phyloP scores from a whole-genome alignment of 257 asterid species.

The Solanum tarijense region DNA sequence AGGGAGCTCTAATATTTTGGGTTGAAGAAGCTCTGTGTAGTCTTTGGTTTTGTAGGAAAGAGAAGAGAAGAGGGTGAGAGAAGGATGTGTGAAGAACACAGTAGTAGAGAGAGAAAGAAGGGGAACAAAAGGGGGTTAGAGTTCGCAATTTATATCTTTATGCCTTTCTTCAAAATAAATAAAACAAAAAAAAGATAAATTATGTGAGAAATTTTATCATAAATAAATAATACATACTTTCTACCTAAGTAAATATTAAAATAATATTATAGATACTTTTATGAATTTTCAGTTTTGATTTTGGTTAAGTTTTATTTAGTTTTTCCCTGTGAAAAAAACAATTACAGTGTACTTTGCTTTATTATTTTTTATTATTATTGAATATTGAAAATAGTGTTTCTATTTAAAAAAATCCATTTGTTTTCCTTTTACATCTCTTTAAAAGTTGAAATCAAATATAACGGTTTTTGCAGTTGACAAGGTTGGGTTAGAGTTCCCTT shows the following conservation, averaged over 20 bases:
- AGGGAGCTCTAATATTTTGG: not conserved
- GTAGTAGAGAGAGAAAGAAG: not conserved
- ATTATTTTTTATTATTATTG: no score
- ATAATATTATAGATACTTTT: not conserved
- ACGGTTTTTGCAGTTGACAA: conserved; percentile 1
- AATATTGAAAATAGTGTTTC: not conserved
- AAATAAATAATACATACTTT: no score
- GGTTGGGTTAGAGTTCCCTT: not conserved
- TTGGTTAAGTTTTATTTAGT: not conserved
- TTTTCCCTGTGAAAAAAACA: not conserved
- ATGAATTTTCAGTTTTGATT: not conserved
- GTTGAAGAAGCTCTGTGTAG: not conserved
- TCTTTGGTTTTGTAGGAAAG: conserved; percentile 4
- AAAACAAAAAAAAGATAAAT: not conserved
- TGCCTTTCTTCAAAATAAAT: not conserved
- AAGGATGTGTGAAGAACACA: not conserved
- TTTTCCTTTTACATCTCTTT: not conserved
- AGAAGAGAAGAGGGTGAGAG: not conserved
- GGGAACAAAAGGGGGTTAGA: not conserved
- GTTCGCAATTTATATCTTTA: conserved; percentile 1
- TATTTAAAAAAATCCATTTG: not conserved
- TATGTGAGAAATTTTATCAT: not conserved
- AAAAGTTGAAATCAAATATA: not conserved
- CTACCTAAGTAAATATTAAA: not conserved
- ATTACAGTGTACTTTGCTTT: not conserved